Conservation (phyloP, 2,329 filamentous ascomycete genomes). For the Teratosphaeria viscida region DNA sequence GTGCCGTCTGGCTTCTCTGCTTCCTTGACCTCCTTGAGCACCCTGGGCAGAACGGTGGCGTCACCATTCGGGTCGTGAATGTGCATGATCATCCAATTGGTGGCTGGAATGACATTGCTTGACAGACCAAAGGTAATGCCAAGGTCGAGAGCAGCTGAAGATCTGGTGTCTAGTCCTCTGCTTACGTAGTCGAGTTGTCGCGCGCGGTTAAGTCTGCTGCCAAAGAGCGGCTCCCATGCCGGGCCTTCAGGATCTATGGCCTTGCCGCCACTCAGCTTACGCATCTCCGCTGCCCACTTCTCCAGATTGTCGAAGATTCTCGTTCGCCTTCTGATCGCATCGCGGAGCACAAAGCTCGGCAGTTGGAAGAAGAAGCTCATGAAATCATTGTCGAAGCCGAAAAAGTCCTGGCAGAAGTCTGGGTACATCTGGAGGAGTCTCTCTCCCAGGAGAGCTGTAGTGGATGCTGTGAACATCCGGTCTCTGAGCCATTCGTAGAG, state of each 20-base stretch:
- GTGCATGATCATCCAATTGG: constrained; percentile 25
- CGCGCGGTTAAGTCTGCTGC: constrained; percentile 20
- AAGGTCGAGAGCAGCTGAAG: constrained; percentile 16
- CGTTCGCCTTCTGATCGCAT: constrained; percentile 13
- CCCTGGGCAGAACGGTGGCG: constrained; percentile 13
- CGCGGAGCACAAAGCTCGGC: constrained; percentile 16
- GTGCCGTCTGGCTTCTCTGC: constrained; percentile 14
- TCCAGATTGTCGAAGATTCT: constrained; percentile 17
- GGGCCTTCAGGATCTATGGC: constrained; percentile 18
- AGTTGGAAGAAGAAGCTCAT: constrained; percentile 21
- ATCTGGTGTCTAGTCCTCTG: constrained; percentile 11
- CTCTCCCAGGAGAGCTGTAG: constrained; percentile 20
- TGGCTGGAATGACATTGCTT: constrained; percentile 24
- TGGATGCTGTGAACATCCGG: constrained; percentile 22
- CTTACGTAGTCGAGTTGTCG: constrained; percentile 19
- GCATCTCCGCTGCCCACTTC: constrained; percentile 18
- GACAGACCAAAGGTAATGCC: constrained; percentile 24
- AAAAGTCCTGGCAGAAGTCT: constrained; percentile 21
- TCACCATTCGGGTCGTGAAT: constrained; percentile 20
- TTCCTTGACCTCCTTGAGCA: constrained; percentile 18
- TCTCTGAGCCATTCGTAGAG: constrained; percentile 22
- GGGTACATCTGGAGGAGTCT: constrained; percentile 22
- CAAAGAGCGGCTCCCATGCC: constrained; percentile 19
- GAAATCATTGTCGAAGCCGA: constrained; percentile 19
- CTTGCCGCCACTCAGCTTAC: constrained; percentile 11